Base-by-base conservation (phyloP, 1,284 basidiomycete species). In the Pseudozyma sp. region DNA sequence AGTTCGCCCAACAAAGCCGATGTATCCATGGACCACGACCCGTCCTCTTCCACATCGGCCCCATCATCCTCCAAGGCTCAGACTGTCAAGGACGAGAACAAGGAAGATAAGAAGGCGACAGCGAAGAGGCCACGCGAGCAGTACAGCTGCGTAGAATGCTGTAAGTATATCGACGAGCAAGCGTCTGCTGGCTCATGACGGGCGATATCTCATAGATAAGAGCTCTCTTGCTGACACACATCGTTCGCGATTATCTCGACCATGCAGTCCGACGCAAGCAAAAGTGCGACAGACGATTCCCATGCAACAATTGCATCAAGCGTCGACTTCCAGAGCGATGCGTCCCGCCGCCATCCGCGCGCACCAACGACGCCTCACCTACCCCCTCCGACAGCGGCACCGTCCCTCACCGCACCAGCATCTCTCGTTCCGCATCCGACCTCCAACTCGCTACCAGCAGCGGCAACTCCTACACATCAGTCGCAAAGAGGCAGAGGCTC, bases 231-330 rank as follows among this genome's bases (percentile, higher is more conserved):
- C 40, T 42, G 40, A 42, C 40, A 13, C n/a, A 42, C 16, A 7
- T 44, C 14, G 43, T 14, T 8, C 8, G 14, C 7, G 24, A 7
- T 44, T 7, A 13, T 19, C 43, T 53, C n/a, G 34, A 8, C 30
- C 10, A 30, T 31, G 9, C 68, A 71, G 65, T 70, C 55, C 65
- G 75, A 17, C 49, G 75, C 17, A 77, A 77, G 57, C 75, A 77
- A 47, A 77, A 77, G 51, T 77, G 75, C 48, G 75, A 77, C 37
- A 59, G 72, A 17, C 69, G 68, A n/a, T 68, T 71, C 37, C 75
- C 75, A 1, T 77, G 75, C 62, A 71, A 75, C 60, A 68, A 77
- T 19, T 77, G 75, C 40, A 75, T 77, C 68, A 75, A 71, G 44
- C 75, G 75, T 1, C 54, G 72, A 7, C 54, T 73, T 13, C 70